Percentiles rank a stretch among this genome's conserved stretches.
These are phyloP conservation scores for Kregervanrija pseudodelftensis DNA, from an alignment of 805 yeast genomes.

Conservation along the genomic window DNA sequence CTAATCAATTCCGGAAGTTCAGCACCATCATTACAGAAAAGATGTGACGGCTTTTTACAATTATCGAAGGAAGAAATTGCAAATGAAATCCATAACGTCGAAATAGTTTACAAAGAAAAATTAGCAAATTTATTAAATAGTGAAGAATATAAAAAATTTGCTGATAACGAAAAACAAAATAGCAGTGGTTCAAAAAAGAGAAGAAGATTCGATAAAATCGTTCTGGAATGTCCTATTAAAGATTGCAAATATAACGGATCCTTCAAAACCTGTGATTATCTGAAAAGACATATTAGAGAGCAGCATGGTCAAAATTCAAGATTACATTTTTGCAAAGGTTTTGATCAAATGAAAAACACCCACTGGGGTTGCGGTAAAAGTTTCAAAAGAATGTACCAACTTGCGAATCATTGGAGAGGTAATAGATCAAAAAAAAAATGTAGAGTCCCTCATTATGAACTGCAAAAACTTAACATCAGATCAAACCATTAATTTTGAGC, in stretches of 20 bases:
- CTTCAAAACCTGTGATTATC: slow-evolving; percentile 2
- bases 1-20: too few species aligned
- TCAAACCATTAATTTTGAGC: too few species aligned
- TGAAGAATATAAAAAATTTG: too few species aligned
- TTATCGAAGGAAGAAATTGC: too few species aligned
- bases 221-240: slow-evolving; percentile 3
- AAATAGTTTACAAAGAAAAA: too few species aligned
- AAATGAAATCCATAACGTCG: too few species aligned
- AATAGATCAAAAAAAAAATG: background rate
- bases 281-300: slow-evolving; percentile 2
- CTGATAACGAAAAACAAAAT: background rate
- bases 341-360: background rate
- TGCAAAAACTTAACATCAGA: too few species aligned
- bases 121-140: too few species aligned
- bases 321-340: background rate
- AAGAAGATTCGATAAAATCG: slow-evolving; percentile 2
- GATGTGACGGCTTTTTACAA: too few species aligned
- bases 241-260: slow-evolving; percentile 1
- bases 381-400: slow-evolving; percentile 3
- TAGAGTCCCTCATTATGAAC: background rate
- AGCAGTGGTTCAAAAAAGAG: background rate
- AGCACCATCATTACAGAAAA: too few species aligned
- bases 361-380: slow-evolving; percentile 2
- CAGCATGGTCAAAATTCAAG: background rate
- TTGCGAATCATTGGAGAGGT: slow-evolving; percentile 3